Conservation (phyloP, 306 rosid species). For the Corylus americana region DNA sequence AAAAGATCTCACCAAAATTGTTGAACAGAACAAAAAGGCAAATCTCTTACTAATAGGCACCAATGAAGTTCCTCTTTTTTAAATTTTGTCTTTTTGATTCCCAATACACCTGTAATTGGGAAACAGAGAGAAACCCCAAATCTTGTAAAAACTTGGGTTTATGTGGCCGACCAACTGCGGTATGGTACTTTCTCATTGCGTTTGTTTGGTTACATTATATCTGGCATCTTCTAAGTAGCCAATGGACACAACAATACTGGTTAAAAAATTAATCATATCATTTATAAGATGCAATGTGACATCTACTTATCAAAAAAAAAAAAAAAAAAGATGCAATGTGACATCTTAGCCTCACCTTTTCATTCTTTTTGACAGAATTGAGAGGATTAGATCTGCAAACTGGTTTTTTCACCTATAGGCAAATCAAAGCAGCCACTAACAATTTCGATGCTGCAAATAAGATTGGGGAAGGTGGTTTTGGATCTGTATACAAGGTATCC, state of each 20-base stretch:
- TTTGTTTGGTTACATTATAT: neutral
- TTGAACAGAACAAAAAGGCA: no score
- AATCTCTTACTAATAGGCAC: no score
- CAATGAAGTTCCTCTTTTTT: no score
- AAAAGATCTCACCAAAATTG: no score
- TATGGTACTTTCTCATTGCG: neutral
- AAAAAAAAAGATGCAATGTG: neutral
- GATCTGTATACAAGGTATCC: conserved; percentile 67
- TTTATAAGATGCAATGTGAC: neutral
- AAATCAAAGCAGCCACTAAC: conserved; percentile 52
- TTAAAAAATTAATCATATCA: conserved; percentile 3
- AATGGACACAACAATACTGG: neutral
- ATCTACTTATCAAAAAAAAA: no score
- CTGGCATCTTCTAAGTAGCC: neutral
- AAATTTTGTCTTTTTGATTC: neutral
- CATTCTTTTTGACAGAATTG: conserved; percentile 4
- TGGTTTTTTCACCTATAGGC: conserved; percentile 18
- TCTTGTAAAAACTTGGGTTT: neutral
- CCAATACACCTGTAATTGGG: neutral
- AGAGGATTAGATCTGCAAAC: conserved; percentile 17
- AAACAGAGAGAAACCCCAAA: neutral
- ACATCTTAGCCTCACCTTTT: neutral
- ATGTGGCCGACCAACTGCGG: neutral
- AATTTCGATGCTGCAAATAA: conserved; percentile 50
- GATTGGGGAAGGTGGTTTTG: conserved; percentile 87